Percentiles rank a stretch among this genome's conserved stretches.
These are phyloP conservation scores for Ceratocystis colombiana DNA, from an alignment of 2,329 filamentous ascomycete genomes.

Conservation along the genomic window DNA sequence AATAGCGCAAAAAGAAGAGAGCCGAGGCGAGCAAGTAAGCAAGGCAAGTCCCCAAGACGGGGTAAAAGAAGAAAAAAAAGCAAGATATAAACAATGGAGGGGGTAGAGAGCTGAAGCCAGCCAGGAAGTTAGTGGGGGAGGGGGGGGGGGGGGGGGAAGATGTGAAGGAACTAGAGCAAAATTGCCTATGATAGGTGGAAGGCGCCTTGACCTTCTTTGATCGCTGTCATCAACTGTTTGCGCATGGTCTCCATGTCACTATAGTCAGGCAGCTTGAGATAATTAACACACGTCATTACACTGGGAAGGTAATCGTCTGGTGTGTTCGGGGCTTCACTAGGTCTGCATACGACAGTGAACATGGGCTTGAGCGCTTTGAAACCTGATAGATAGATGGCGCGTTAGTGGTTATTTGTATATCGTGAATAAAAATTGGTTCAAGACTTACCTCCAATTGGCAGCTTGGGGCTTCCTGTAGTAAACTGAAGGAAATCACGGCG, in stretches of 20 bases:
- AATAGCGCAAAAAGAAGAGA: conserved; percentile 8
- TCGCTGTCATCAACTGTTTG: conserved; percentile 70
- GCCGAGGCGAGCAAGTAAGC: not conserved
- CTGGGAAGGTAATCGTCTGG: conserved; percentile 98
- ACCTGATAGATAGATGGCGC: conserved; percentile 42
- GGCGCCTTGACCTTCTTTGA: conserved; percentile 90
- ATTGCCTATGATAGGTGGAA: conserved; percentile 74
- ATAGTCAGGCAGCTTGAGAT: conserved; percentile 95
- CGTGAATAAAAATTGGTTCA: not conserved
- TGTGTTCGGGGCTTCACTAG: conserved; percentile 85
- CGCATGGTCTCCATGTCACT: conserved; percentile 65
- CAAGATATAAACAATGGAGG: not conserved
- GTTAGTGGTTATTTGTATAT: not conserved
- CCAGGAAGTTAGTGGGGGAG: not conserved
- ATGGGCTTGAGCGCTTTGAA: conserved; percentile 96
- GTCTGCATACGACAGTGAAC: conserved; percentile 98
- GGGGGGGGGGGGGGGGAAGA: no score
- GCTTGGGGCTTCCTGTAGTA: conserved; percentile 92
- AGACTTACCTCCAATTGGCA: conserved; percentile 83
- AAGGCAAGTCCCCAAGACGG: not conserved
- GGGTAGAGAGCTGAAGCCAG: not conserved
- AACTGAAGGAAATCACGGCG: conserved; percentile 95
- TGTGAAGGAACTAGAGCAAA: no score
- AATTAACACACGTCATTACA: conserved; percentile 99
- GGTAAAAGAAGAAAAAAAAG: not conserved